phyloP scores from a whole-genome alignment of 495 filamentous ascomycete genomes.

The Aspergillus sparsus region DNA sequence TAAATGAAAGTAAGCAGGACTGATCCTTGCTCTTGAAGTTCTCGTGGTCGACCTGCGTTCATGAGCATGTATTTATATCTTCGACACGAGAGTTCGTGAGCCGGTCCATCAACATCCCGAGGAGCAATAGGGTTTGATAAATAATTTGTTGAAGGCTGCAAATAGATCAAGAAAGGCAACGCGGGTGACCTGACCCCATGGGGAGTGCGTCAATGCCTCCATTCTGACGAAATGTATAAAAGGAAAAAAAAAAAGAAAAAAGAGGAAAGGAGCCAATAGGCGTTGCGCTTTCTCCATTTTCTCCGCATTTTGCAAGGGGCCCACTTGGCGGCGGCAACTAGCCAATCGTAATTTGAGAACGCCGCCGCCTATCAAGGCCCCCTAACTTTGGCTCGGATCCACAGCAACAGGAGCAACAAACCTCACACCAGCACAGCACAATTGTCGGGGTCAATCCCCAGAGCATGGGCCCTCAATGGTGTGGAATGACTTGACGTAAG shows the following conservation, averaged over 20 bases:
- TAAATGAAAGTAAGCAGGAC: background rate
- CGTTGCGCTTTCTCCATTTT: background rate
- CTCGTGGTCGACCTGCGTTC: background rate
- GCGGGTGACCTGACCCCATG: background rate
- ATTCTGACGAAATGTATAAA: background rate
- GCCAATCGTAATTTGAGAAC: background rate
- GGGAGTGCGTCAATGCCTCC: background rate
- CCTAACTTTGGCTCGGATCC: background rate
- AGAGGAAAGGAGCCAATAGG: background rate
- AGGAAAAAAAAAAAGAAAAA: background rate
- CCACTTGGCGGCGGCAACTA: conserved; percentile 6
- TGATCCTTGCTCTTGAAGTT: background rate
- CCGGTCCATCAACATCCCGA: conserved; percentile 11
- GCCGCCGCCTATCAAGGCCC: background rate
- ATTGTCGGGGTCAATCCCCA: background rate
- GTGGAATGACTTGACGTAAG: background rate
- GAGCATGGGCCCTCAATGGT: background rate
- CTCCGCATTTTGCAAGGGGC: background rate
- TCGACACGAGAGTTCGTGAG: background rate
- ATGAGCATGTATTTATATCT: conserved; percentile 10
- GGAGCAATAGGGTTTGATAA: background rate
- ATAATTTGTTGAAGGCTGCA: background rate
- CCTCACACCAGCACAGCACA: background rate
- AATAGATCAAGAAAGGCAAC: background rate
- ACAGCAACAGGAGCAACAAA: background rate